These are phyloP conservation scores for Beauveria australis DNA, from an alignment of 2,329 filamentous ascomycete genomes.

Conservation along the genomic window DNA sequence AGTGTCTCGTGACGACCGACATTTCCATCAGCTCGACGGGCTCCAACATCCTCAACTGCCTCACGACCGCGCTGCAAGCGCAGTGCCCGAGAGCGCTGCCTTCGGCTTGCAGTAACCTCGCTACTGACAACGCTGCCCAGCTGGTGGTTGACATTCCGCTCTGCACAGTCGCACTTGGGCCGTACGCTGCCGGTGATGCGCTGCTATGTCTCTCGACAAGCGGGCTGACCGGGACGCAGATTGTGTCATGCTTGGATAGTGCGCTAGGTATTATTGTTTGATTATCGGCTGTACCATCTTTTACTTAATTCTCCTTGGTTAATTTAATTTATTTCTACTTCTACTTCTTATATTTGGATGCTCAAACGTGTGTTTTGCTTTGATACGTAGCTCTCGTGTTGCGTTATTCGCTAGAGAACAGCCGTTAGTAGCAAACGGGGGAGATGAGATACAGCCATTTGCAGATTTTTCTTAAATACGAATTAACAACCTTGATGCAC, in stretches of 20 bases:
- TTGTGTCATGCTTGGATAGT: not conserved
- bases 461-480: too few relatives aligned
- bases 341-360: too few relatives aligned
- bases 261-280: not conserved
- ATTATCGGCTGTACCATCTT: not conserved
- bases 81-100: not conserved
- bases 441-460: too few relatives aligned
- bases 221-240: not conserved
- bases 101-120: not conserved
- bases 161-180: not conserved
- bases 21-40: not conserved
- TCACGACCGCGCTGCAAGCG: not conserved
- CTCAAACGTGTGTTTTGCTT: too few relatives aligned
- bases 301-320: not conserved
- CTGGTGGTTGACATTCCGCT: not conserved
- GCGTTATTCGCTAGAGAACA: too few relatives aligned
- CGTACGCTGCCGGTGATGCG: conserved; percentile 1
- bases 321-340: not conserved
- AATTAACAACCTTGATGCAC: too few relatives aligned
- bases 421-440: too few relatives aligned
- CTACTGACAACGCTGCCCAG: not conserved
- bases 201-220: not conserved
- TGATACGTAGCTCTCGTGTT: too few relatives aligned
- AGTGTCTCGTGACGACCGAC: not conserved
- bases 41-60: not conserved